phyloP scores from a whole-genome alignment of 352 stramenopile genomes.

The Phytophthora crassamura region DNA sequence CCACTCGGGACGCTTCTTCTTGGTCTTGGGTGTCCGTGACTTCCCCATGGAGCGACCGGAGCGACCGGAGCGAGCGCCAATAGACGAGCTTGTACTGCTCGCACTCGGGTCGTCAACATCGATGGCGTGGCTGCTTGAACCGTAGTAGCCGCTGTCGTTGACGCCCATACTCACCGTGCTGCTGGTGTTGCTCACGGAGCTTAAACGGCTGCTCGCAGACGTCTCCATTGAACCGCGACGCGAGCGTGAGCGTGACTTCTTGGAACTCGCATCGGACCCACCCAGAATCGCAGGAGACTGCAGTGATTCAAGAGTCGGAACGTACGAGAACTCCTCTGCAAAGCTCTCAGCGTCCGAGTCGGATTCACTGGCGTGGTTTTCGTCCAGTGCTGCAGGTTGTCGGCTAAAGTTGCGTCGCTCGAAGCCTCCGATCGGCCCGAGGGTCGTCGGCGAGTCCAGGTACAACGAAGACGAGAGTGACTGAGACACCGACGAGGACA shows the following conservation, averaged over 20 bases:
- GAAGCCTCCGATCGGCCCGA: constrained; percentile 40
- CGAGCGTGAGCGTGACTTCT: constrained; percentile 29
- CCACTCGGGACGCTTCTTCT: constrained; percentile 50
- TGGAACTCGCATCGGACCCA: constrained; percentile 26
- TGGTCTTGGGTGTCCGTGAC: constrained; percentile 32
- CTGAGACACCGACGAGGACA: constrained; percentile 50
- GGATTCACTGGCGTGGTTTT: constrained; percentile 54
- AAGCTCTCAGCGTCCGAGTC: constrained; percentile 51
- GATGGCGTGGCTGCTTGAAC: constrained; percentile 14
- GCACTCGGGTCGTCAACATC: constrained; percentile 19
- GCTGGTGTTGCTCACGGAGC: constrained; percentile 33
- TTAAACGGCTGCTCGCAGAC: constrained; percentile 30
- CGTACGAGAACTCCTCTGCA: constrained; percentile 53
- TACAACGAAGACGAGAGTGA: constrained; percentile 53
- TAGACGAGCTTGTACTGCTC: constrained; percentile 29
- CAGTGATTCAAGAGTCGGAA: constrained; percentile 48
- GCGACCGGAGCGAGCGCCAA: constrained; percentile 24
- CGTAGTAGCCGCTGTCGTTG: constrained; percentile 37
- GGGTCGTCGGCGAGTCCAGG: constrained; percentile 50
- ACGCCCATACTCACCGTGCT: constrained; percentile 38
- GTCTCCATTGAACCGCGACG: constrained; percentile 40
- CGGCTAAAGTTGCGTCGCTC: constrained; percentile 35
- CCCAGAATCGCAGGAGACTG: constrained; percentile 41
- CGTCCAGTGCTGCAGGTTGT: constrained; percentile 43
- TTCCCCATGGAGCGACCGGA: constrained; percentile 25